These are phyloP conservation scores for Auxenochlorella pyrenoidosa DNA, from an alignment of 139 green algal species.

Conservation along the genomic window DNA sequence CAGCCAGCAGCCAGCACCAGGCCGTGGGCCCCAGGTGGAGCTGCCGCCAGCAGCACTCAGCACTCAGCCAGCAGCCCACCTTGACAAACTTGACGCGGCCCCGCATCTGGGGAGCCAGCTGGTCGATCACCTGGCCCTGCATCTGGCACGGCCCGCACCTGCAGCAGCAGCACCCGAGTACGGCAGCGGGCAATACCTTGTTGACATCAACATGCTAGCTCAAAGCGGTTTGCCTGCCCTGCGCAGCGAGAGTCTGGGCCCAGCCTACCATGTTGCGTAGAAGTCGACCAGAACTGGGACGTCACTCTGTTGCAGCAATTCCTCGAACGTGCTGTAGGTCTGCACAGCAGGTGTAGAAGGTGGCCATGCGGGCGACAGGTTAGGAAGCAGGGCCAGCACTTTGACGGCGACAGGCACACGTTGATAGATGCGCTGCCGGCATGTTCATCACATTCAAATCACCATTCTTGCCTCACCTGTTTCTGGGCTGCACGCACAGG, in stretches of 20 bases:
- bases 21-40: too few species aligned
- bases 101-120: neutral
- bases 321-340: slow-evolving; percentile 74
- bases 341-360: slow-evolving; percentile 1
- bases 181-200: neutral
- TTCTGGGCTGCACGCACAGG: neutral
- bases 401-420: too few species aligned
- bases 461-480: neutral
- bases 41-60: neutral
- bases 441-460: neutral
- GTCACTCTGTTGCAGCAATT: slow-evolving; percentile 63
- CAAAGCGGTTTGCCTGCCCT: neutral
- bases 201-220: too few species aligned
- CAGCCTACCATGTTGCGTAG: slow-evolving; percentile 70
- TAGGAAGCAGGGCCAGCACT: too few species aligned
- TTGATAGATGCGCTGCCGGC: too few species aligned
- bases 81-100: slow-evolving; percentile 28
- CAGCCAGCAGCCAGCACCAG: neutral
- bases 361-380: too few species aligned
- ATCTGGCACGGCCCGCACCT: slow-evolving; percentile 79
- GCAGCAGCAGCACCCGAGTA: neutral
- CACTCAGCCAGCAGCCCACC: neutral
- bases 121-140: slow-evolving; percentile 53
- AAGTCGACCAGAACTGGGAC: slow-evolving; percentile 84
- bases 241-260: neutral